Conservation (phyloP, 371 early-diverging fungal genomes). For the Smittium mucronatum region DNA sequence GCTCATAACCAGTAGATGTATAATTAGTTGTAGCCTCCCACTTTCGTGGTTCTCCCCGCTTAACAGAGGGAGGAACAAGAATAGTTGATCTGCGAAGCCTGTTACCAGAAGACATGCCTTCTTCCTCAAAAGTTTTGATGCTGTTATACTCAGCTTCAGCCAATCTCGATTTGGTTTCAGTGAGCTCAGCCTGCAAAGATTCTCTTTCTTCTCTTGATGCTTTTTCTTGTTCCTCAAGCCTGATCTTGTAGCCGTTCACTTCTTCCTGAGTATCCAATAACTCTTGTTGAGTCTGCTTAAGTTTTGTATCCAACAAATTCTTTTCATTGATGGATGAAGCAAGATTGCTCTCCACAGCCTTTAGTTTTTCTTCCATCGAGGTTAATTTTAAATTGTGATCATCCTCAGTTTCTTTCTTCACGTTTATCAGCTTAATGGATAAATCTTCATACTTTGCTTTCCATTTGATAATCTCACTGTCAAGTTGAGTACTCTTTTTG, state of each 20-base stretch:
- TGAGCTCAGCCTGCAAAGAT: background rate
- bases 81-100: slow-evolving; percentile 1
- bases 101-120: background rate
- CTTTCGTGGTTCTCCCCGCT: slow-evolving; percentile 6
- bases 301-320: slow-evolving; percentile 5
- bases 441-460: slow-evolving; percentile 23
- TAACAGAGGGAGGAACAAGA: background rate
- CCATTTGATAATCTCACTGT: slow-evolving; percentile 25
- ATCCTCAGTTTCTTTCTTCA: slow-evolving; percentile 22
- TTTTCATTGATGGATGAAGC: slow-evolving; percentile 18
- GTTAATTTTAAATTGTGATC: slow-evolving; percentile 15
- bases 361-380: slow-evolving; percentile 26
- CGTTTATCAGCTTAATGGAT: slow-evolving; percentile 32
- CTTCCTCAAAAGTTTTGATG: background rate
- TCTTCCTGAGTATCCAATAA: slow-evolving; percentile 19
- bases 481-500: slow-evolving; percentile 21
- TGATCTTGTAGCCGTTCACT: slow-evolving; percentile 15
- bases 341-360: slow-evolving; percentile 13
- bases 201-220: background rate
- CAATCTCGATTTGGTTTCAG: background rate
- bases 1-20: slow-evolving; percentile 5
- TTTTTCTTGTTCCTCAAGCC: slow-evolving; percentile 1
- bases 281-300: slow-evolving; percentile 11
- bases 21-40: slow-evolving; percentile 7
- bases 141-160: background rate